Base-by-base conservation (phyloP, 1,284 basidiomycete genomes). In the Kalmanozyma brasiliensis region DNA sequence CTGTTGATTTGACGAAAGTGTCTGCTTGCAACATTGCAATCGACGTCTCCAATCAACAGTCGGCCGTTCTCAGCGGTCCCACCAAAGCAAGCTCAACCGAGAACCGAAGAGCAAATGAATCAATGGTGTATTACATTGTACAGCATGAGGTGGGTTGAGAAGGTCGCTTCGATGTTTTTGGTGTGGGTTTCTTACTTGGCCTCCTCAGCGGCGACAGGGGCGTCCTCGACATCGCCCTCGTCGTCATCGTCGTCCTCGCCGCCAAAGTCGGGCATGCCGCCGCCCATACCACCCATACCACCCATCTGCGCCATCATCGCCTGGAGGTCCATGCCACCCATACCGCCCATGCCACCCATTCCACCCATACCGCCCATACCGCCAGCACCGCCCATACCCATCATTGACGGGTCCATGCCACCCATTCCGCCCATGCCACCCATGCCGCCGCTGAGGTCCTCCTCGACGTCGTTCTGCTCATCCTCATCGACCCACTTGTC, bases 401-500 rank as follows among this genome's bases (percentile, higher is more conserved):
- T 52, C 62, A 59, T 61, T 8, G 34, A 44, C 5, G 57, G 57
- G 20, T 61, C 67, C 74, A 76, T 77, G 8, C 73, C 76, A 16
- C 75, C 67, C 71, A 77, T 75, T 8, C 77, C 78, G 17, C 75
- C 74, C 73, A 74, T 75, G 8, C 83, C 85, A 11, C 78, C 78
- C 83, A 85, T 84, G 2, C 84, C 85, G 17, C 79, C 82, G 62
- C 35, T 51, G 45, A 59, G 42, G 19, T 67, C 80, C 10, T 67
- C 67, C n/a, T 57, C 49, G 20, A 57, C 73, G 11, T 66, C 78
- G 33, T 69, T 51, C 72, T 83, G 82, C 59, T 83, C 82, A 53
- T 83, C 82, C 60, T 83, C 81, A 52, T 83, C 82, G 17, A 82
- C 81, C 82, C 82, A 83, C 68, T 82, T 82, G 68, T 78, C 76